Percentiles rank a stretch among this genome's conserved stretches.
phyloP scores from a whole-genome alignment of 345 rosid genomes.

The Salix koriyanagi region DNA sequence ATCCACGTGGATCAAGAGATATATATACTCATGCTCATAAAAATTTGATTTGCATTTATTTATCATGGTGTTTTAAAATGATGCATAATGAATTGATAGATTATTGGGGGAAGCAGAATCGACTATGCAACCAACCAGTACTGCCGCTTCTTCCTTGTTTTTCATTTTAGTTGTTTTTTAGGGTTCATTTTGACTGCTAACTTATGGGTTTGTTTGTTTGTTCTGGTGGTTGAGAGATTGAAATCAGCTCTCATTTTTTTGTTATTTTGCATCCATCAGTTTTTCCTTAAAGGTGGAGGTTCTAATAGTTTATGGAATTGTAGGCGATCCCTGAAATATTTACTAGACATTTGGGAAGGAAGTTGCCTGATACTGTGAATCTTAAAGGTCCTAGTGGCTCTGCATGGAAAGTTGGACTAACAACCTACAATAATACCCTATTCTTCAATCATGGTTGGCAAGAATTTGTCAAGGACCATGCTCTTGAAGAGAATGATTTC shows the following conservation, averaged over 20 bases:
- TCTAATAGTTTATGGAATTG: constrained; percentile 12
- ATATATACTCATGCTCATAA: not conserved
- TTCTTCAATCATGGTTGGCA: constrained; percentile 60
- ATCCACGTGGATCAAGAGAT: not conserved
- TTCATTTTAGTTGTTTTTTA: too few species aligned
- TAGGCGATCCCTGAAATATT: constrained; percentile 65
- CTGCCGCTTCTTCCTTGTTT: too few species aligned
- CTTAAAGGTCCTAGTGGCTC: constrained; percentile 67
- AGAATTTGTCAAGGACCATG: constrained; percentile 51
- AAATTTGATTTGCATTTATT: not conserved
- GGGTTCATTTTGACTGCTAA: too few species aligned
- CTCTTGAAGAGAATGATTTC: constrained; percentile 53
- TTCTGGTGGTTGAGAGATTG: too few species aligned
- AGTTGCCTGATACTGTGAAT: constrained; percentile 47
- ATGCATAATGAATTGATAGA: not conserved
- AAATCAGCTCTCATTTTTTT: too few species aligned
- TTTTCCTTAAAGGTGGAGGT: too few species aligned
- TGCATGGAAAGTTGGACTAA: constrained; percentile 49
- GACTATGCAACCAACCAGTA: too few species aligned
- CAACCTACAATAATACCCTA: constrained; percentile 29
- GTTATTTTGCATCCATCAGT: too few species aligned
- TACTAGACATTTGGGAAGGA: constrained; percentile 41
- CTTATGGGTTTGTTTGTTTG: too few species aligned
- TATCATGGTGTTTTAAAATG: not conserved
- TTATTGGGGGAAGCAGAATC: too few species aligned